These are phyloP conservation scores for Ceratorhiza oryzae-sativae DNA, from an alignment of 1,284 basidiomycete genomes.

Conservation along the genomic window DNA sequence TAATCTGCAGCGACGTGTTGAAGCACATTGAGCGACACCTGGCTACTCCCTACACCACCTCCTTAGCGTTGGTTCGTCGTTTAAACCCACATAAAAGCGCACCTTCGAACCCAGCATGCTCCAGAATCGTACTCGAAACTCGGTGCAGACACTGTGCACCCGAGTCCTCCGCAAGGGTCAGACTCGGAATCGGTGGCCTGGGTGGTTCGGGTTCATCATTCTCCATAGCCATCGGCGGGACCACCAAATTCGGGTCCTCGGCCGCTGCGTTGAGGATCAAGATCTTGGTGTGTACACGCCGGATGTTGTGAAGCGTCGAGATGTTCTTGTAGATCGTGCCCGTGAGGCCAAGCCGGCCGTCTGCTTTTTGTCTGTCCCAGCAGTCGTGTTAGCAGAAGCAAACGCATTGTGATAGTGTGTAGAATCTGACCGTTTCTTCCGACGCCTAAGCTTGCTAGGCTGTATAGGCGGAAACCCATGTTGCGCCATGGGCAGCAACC, in stretches of 20 bases:
- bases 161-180: constrained; percentile 41
- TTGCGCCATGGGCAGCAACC: constrained; percentile 64
- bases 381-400: neutral
- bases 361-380: constrained; percentile 38
- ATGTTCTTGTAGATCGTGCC: constrained; percentile 74
- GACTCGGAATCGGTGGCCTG: constrained; percentile 1
- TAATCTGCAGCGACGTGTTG: constrained; percentile 82
- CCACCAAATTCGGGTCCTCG: constrained; percentile 55
- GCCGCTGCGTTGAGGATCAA: constrained; percentile 59
- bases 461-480: constrained; percentile 27
- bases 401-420: neutral
- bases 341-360: constrained; percentile 6
- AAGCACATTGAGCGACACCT: constrained; percentile 80
- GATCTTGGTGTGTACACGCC: constrained; percentile 73
- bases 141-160: constrained; percentile 46
- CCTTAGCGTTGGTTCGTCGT: neutral
- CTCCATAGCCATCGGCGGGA: constrained; percentile 4
- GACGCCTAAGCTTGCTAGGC: neutral
- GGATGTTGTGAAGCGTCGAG: constrained; percentile 69
- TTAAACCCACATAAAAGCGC: constrained; percentile 43
- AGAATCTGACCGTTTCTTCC: constrained; percentile 21
- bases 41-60: constrained; percentile 52
- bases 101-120: constrained; percentile 92
- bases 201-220: constrained; percentile 1
- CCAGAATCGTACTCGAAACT: constrained; percentile 69